A percentile compares a stretch with the other conserved stretches of the same genome.
Conservation (phyloP, 163 green algal genomes). For the Chlamydomonas reinhardtii region DNA sequence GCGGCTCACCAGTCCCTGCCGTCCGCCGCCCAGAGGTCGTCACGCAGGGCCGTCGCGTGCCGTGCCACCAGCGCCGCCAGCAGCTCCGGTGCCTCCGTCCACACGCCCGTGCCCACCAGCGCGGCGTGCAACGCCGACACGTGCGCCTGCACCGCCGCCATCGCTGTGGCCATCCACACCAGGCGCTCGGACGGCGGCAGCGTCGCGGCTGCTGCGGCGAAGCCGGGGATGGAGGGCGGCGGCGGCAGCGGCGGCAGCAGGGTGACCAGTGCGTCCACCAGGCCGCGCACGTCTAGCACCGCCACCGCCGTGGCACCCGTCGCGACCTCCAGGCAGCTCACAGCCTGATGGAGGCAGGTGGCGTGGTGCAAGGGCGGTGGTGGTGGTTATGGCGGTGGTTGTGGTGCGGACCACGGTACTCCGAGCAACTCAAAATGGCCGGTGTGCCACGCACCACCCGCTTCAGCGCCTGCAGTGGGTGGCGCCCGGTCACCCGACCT, state of each 20-base stretch:
- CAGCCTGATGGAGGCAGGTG: background rate
- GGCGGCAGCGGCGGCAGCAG: conserved; percentile 32
- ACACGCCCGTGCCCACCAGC: background rate
- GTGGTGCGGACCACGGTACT: too few relatives aligned
- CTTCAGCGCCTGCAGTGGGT: too few relatives aligned
- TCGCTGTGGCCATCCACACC: background rate
- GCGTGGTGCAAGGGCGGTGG: background rate
- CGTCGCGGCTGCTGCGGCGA: background rate
- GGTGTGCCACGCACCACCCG: too few relatives aligned
- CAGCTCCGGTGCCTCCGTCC: background rate
- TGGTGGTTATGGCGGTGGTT: too few relatives aligned
- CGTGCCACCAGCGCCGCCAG: conserved; percentile 24
- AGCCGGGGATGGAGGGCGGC: background rate
- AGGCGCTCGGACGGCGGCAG: background rate
- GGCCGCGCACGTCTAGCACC: conserved; percentile 8
- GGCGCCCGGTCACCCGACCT: too few relatives aligned
- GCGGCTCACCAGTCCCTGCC: conserved; percentile 11
- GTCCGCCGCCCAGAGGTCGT: background rate
- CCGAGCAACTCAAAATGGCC: too few relatives aligned
- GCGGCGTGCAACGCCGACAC: background rate
- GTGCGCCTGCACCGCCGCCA: background rate
- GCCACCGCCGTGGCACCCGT: background rate
- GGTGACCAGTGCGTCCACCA: background rate
- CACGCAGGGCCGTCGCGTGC: background rate
- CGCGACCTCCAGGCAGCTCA: background rate